A percentile compares a stretch with the other conserved stretches of the same genome.
Evolutionary conservation across 2,329 filamentous ascomycete species (phyloP).

Genomic region (Colletotrichum ledebouriae): DNA sequence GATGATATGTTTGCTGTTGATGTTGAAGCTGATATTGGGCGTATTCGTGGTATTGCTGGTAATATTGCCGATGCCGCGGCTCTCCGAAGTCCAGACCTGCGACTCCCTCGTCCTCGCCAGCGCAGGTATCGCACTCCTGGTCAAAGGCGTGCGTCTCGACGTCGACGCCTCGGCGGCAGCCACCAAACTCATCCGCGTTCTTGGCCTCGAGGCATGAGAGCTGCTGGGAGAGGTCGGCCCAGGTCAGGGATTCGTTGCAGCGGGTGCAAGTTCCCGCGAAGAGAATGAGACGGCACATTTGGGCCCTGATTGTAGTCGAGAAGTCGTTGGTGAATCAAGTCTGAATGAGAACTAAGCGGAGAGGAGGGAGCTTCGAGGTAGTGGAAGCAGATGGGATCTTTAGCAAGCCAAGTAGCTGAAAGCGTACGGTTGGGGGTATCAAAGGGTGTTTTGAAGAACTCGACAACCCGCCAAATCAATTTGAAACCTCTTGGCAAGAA

Average conservation of each 20-base stretch:
- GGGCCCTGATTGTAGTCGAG: conserved; percentile 6
- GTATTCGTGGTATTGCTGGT: conserved; percentile 19
- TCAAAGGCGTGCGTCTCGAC: conserved; percentile 61
- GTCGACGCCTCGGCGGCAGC: conserved; percentile 56
- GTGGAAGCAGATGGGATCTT: too few species aligned
- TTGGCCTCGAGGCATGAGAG: conserved; percentile 64
- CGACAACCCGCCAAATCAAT: neutral
- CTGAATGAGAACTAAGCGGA: neutral
- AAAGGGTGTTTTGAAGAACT: neutral
- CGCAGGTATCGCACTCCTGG: conserved; percentile 61
- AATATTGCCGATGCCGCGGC: conserved; percentile 12
- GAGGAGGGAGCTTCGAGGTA: neutral
- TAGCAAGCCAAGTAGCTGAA: too few species aligned
- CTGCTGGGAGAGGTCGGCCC: conserved; percentile 60
- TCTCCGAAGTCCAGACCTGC: conserved; percentile 55
- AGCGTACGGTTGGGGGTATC: neutral
- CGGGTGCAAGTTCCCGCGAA: conserved; percentile 60
- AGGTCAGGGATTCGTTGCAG: conserved; percentile 56
- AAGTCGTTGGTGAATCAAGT: neutral
- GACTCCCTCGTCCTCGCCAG: conserved; percentile 58
- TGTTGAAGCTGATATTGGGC: conserved; percentile 19
- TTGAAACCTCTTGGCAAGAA: neutral
- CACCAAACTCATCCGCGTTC: conserved; percentile 61
- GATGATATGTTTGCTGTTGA: neutral
- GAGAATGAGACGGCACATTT: conserved; percentile 62